A percentile compares a stretch with the other conserved stretches of the same genome.
These are phyloP conservation scores for Acaromyces ingoldii DNA, from an alignment of 1,284 basidiomycete species.

Conservation along the genomic window DNA sequence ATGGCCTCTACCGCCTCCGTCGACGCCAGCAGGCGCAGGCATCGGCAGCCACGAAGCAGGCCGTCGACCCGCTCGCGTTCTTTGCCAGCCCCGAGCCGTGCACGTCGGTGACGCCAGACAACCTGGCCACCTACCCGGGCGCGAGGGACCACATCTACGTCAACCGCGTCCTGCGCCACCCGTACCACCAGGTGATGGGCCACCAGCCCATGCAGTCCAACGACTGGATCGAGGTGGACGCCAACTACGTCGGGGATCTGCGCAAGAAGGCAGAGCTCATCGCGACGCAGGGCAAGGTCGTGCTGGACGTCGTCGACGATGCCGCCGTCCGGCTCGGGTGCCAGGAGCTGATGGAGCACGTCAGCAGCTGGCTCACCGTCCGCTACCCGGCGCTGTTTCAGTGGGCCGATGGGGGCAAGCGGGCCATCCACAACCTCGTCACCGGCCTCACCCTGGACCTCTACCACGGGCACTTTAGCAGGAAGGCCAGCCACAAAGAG, in stretches of 20 bases:
- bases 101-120: constrained; percentile 2
- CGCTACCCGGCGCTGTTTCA: constrained; percentile 54
- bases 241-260: constrained; percentile 53
- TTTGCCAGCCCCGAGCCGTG: background rate
- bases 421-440: constrained; percentile 50
- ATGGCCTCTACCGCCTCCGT: too few relatives aligned
- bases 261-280: constrained; percentile 53
- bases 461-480: background rate
- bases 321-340: constrained; percentile 54
- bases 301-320: constrained; percentile 51
- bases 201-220: constrained; percentile 55
- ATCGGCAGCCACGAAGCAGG: too few relatives aligned
- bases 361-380: constrained; percentile 53
- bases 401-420: constrained; percentile 28
- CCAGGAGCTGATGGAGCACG: constrained; percentile 52
- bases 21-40: too few relatives aligned
- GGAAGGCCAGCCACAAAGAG: too few relatives aligned
- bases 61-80: too few relatives aligned
- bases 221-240: constrained; percentile 56
- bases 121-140: background rate
- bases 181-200: constrained; percentile 37
- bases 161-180: constrained; percentile 25
- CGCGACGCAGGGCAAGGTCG: constrained; percentile 49
- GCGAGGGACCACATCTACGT: constrained; percentile 27
- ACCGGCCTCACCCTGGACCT: constrained; percentile 42